Evolutionary conservation across 2,329 filamentous ascomycete genomes (phyloP).

Genomic region (Trichoderma breve): DNA sequence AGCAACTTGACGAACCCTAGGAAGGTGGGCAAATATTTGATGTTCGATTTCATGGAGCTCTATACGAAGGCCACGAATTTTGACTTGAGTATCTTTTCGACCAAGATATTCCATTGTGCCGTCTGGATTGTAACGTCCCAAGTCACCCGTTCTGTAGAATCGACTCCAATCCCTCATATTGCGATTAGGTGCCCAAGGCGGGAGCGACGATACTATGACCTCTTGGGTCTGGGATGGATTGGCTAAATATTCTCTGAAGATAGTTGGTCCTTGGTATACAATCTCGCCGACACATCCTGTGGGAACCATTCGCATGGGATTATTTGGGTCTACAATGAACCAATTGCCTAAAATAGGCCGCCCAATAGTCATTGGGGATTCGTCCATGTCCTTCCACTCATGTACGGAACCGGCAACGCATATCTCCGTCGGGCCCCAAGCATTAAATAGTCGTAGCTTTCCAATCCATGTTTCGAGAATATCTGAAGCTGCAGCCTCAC

Average conservation of each 20-base stretch:
- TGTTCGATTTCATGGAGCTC: constrained; percentile 11
- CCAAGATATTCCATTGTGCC: neutral
- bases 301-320: neutral
- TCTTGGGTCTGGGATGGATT: neutral
- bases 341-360: neutral
- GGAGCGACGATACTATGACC: constrained; percentile 17
- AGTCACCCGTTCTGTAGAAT: constrained; percentile 47
- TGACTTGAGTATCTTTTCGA: constrained; percentile 7
- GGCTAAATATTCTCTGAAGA: neutral
- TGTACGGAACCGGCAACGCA: too few species aligned
- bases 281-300: neutral
- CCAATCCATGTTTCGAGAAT: neutral
- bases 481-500: constrained; percentile 7
- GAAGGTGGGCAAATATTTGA: neutral
- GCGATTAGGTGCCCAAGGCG: constrained; percentile 30
- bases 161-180: neutral
- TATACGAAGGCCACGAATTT: constrained; percentile 6
- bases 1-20: neutral
- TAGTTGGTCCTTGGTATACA: neutral
- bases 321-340: constrained; percentile 16
- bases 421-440: constrained; percentile 15
- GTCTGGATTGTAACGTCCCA: constrained; percentile 39
- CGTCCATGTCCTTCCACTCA: too few species aligned
- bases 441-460: neutral
- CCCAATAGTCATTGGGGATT: neutral